phyloP scores from a whole-genome alignment of 164 flowering plant species.

The Taxillus chinensis region DNA sequence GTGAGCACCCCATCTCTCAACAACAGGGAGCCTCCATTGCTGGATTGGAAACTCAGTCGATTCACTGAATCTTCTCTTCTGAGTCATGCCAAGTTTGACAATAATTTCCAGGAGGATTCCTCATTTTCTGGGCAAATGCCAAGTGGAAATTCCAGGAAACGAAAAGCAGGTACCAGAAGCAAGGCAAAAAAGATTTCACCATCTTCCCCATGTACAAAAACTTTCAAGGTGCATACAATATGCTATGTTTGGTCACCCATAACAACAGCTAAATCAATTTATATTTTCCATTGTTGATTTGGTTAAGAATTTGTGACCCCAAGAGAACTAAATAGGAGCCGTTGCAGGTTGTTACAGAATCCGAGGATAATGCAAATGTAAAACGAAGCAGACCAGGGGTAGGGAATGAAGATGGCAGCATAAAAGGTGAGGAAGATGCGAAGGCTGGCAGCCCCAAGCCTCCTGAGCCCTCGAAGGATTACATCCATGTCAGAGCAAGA shows the following conservation, averaged over 20 bases:
- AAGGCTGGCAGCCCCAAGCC: conserved; percentile 5
- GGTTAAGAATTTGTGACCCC: not conserved
- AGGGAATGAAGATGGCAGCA: not conserved
- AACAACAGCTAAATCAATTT: no score
- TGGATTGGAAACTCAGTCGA: not conserved
- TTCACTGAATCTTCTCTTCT: conserved; percentile 8
- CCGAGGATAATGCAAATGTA: conserved; percentile 5
- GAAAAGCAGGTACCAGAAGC: not conserved
- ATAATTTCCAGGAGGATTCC: conserved; percentile 10
- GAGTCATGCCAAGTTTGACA: conserved; percentile 16
- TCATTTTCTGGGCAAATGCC: not conserved
- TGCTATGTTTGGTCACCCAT: no score
- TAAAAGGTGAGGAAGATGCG: not conserved
- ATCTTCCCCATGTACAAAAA: conserved; percentile 9
- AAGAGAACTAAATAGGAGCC: not conserved
- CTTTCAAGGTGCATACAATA: not conserved
- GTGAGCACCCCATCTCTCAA: conserved; percentile 49
- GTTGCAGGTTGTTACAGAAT: not conserved
- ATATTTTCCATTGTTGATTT: no score
- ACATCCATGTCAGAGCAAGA: conserved; percentile 8
- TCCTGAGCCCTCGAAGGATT: not conserved
- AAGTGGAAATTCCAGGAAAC: not conserved
- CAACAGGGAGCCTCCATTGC: no score
- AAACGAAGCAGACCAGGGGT: not conserved
- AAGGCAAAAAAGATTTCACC: conserved; percentile 1